Conservation (phyloP, 108 stramenopile genomes). For the Stephanodiscus triporus region DNA sequence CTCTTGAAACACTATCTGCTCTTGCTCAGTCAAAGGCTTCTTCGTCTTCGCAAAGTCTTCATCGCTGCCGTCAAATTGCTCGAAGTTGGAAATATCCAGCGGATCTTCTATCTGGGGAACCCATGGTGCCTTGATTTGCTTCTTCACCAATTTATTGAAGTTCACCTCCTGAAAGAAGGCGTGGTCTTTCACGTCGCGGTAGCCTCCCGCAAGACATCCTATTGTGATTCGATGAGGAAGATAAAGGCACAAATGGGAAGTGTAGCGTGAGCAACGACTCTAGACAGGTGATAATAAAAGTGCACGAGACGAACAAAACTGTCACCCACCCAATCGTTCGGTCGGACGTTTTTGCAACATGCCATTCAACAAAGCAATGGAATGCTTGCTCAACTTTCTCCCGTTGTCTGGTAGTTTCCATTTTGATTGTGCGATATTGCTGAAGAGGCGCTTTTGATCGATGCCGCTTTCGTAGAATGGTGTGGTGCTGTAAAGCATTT, state of each 20-base stretch:
- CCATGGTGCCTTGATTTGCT: slow-evolving; percentile 77
- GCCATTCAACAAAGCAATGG: slow-evolving; percentile 35
- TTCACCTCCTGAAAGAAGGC: slow-evolving; percentile 68
- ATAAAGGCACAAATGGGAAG: background rate
- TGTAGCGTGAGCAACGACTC: background rate
- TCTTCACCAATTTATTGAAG: slow-evolving; percentile 55
- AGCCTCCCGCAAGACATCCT: slow-evolving; percentile 54
- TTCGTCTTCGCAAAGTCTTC: slow-evolving; percentile 24
- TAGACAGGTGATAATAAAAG: too few species aligned
- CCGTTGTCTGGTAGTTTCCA: slow-evolving; percentile 39
- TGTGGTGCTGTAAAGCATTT: slow-evolving; percentile 73
- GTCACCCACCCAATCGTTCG: slow-evolving; percentile 51
- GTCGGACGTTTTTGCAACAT: slow-evolving; percentile 44
- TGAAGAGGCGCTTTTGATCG: slow-evolving; percentile 71
- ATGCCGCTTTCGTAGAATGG: slow-evolving; percentile 74
- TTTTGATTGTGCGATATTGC: slow-evolving; percentile 62
- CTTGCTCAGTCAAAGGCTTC: slow-evolving; percentile 35
- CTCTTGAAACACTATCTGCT: slow-evolving; percentile 47
- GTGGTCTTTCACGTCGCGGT: slow-evolving; percentile 70
- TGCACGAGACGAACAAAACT: background rate
- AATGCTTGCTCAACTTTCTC: slow-evolving; percentile 30
- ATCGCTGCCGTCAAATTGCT: slow-evolving; percentile 48
- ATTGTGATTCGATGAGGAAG: background rate
- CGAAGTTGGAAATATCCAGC: slow-evolving; percentile 89
- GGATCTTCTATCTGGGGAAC: slow-evolving; percentile 61